Conservation (phyloP, 169 alveolate species). For the Amoebophrya sp. region DNA sequence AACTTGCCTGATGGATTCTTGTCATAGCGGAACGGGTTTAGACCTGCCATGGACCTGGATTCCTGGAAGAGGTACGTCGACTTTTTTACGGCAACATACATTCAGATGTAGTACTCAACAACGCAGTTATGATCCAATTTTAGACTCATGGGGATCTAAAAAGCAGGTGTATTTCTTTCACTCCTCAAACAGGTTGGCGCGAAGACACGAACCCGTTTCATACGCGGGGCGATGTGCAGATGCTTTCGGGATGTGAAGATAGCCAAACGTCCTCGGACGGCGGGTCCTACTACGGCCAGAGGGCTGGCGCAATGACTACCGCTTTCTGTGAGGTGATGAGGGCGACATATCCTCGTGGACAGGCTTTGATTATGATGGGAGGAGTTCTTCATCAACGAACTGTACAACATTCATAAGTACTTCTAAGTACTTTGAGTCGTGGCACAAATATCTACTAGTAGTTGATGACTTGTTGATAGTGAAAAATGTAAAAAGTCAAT, state of each 20-base stretch:
- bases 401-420: no score
- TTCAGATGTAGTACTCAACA: no score
- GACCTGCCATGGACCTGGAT: slow-evolving; percentile 47
- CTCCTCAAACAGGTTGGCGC: slow-evolving; percentile 38
- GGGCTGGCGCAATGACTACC: slow-evolving; percentile 46
- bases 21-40: slow-evolving; percentile 51
- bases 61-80: background rate
- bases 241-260: slow-evolving; percentile 40
- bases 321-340: slow-evolving; percentile 35
- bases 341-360: background rate
- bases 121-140: no score
- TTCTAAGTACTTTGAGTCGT: no score
- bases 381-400: background rate
- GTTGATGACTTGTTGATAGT: no score
- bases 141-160: no score
- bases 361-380: slow-evolving; percentile 28
- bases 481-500: no score
- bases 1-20: slow-evolving; percentile 53
- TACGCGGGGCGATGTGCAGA: slow-evolving; percentile 43
- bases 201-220: slow-evolving; percentile 43
- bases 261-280: slow-evolving; percentile 34
- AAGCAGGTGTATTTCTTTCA: no score
- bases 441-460: no score
- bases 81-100: no score
- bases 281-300: slow-evolving; percentile 9